These are phyloP conservation scores for Leptographium lundbergii DNA, from an alignment of 2,329 filamentous ascomycete species.

Conservation along the genomic window DNA sequence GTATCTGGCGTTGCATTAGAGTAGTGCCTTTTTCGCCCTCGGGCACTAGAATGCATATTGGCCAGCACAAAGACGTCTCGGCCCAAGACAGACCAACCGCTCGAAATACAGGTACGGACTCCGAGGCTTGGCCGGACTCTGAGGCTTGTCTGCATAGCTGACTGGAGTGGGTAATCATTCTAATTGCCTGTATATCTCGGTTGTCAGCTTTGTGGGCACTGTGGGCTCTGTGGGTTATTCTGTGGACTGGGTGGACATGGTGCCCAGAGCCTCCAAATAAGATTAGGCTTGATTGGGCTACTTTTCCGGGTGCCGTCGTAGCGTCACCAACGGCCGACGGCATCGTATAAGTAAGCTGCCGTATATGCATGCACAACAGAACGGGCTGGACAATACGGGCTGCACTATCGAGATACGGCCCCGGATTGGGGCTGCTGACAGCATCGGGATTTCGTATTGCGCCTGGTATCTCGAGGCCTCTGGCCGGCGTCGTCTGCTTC, in stretches of 20 bases:
- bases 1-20: not conserved
- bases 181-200: not conserved
- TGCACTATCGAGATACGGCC: not conserved
- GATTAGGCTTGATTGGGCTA: not conserved
- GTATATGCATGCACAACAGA: not conserved
- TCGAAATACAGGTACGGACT: too few relatives aligned
- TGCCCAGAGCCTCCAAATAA: not conserved
- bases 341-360: too few relatives aligned
- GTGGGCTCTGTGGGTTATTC: not conserved
- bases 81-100: too few relatives aligned
- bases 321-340: not conserved
- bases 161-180: not conserved
- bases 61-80: not conserved
- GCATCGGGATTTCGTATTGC: not conserved
- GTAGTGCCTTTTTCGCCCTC: not conserved
- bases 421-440: not conserved
- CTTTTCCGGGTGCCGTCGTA: not conserved
- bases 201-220: not conserved
- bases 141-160: not conserved
- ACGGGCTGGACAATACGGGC: not conserved
- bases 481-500: not conserved
- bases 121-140: too few relatives aligned
- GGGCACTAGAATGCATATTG: not conserved
- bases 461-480: too few relatives aligned
- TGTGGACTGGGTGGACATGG: not conserved